Evolutionary conservation across 2,329 filamentous ascomycete species (phyloP).

Genomic region (Colletotrichum sp.): DNA sequence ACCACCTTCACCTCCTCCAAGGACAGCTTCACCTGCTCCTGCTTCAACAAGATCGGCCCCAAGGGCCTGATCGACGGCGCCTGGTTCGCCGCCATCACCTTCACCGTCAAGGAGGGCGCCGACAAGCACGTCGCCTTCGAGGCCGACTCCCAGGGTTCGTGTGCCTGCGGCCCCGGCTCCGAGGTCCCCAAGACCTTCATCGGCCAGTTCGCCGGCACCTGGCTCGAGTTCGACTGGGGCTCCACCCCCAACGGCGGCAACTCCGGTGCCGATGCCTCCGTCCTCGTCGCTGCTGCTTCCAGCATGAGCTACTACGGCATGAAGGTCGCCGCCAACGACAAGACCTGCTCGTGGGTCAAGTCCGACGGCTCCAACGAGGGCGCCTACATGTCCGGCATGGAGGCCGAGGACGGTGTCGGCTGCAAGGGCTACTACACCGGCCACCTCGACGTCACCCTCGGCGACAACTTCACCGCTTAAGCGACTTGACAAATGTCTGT

Average conservation of each 20-base stretch:
- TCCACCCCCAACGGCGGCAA: constrained; percentile 50
- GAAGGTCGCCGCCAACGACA: constrained; percentile 40
- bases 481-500: background rate
- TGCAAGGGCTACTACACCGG: constrained; percentile 39
- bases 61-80: constrained; percentile 50
- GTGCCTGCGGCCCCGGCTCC: constrained; percentile 42
- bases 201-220: constrained; percentile 49
- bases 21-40: constrained; percentile 40
- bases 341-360: constrained; percentile 47
- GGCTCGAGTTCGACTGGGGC: constrained; percentile 56
- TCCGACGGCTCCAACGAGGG: constrained; percentile 34
- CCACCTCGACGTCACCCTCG: constrained; percentile 35
- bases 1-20: constrained; percentile 44
- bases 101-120: constrained; percentile 40
- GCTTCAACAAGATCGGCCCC: constrained; percentile 59
- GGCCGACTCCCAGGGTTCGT: constrained; percentile 52
- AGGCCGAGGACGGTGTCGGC: constrained; percentile 42
- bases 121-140: constrained; percentile 49
- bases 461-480: constrained; percentile 25
- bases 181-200: constrained; percentile 35
- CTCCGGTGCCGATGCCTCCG: constrained; percentile 57
- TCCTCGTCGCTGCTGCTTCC: constrained; percentile 45
- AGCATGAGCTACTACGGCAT: constrained; percentile 36
- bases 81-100: constrained; percentile 48
- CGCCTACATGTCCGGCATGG: constrained; percentile 41